phyloP scores from a whole-genome alignment of 1,284 basidiomycete genomes.

The Pseudomicrostroma phylloplanum region DNA sequence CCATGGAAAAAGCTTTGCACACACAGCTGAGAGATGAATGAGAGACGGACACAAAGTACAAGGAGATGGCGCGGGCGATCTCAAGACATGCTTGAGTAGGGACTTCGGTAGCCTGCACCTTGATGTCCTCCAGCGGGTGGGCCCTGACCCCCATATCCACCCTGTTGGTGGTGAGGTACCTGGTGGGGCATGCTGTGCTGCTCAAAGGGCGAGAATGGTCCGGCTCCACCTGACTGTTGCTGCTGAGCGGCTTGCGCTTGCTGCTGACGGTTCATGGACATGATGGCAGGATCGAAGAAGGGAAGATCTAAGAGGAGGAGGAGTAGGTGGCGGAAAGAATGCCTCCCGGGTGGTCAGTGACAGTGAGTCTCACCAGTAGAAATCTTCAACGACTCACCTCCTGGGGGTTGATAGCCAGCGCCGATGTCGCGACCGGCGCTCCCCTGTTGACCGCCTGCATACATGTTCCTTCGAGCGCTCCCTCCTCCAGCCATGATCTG shows the following conservation, averaged over 20 bases:
- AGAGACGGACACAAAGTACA: too few relatives aligned
- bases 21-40: too few relatives aligned
- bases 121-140: too few relatives aligned
- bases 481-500: constrained; percentile 34
- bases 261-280: constrained; percentile 37
- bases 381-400: constrained; percentile 12
- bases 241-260: constrained; percentile 24
- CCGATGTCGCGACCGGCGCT: constrained; percentile 5
- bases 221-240: background rate
- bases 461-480: background rate
- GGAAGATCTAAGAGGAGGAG: constrained; percentile 3
- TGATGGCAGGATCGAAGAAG: constrained; percentile 34
- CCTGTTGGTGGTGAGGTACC: too few relatives aligned
- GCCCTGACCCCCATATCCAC: too few relatives aligned
- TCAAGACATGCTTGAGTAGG: too few relatives aligned
- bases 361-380: too few relatives aligned
- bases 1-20: too few relatives aligned
- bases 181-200: background rate
- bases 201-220: background rate
- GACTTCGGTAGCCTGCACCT: too few relatives aligned
- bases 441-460: background rate
- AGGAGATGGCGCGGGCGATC: too few relatives aligned
- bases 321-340: too few relatives aligned
- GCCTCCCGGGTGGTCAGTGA: too few relatives aligned
- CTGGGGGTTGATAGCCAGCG: constrained; percentile 14